Base-by-base conservation (phyloP, 805 yeast genomes). In the Suhomyces pyralidae region DNA sequence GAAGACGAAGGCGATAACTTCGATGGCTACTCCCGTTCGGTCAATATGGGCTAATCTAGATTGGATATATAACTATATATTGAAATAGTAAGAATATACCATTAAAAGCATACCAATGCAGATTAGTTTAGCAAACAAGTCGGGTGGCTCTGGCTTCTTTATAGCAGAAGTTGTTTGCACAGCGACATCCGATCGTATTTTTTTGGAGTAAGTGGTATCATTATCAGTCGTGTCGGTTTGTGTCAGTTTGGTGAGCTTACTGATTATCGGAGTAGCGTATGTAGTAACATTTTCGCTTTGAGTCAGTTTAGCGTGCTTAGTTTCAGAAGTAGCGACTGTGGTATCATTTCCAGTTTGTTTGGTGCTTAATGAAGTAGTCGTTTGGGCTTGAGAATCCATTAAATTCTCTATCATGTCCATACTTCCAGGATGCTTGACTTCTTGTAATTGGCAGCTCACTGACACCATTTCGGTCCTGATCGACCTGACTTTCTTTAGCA, bases 1-100 rank as follows among this genome's bases (percentile, higher is more conserved):
- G 86, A 83, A 52, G 65, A 62, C 34, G 85, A 79, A 40, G 65
- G 61, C 40, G 73, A 66, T 24, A 53, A 53, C 34, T 59, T 56
- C 57, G 74, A 70, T 51, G 61, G 59, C 30, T 72, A 66, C 58
- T 65, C 73, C 32, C 63, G 76, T 40, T 70, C 76, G 7, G 68
- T 72, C 20, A 73, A 65, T 58, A 74, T 74, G 78, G 74, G 73
- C n/a, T 71, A 57, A 52, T 7, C 9, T 32, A 32, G 36, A 32
- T 32, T 32, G 4, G 36, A n/a, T 32, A 32, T 32, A n/a, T 32
- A 32, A n/a, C 36, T 32, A 32, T 32, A 32, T 24, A 43, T 43
- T 43, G 32, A 43, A 10, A 22, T 24, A 43, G 30, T 22, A 42
- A 19, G 30, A 43, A 43, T n/a, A 22, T 24, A 43, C 22, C 28